These are phyloP conservation scores for Apiotrichum gamsii DNA, from an alignment of 1,284 basidiomycete species.

Conservation along the genomic window DNA sequence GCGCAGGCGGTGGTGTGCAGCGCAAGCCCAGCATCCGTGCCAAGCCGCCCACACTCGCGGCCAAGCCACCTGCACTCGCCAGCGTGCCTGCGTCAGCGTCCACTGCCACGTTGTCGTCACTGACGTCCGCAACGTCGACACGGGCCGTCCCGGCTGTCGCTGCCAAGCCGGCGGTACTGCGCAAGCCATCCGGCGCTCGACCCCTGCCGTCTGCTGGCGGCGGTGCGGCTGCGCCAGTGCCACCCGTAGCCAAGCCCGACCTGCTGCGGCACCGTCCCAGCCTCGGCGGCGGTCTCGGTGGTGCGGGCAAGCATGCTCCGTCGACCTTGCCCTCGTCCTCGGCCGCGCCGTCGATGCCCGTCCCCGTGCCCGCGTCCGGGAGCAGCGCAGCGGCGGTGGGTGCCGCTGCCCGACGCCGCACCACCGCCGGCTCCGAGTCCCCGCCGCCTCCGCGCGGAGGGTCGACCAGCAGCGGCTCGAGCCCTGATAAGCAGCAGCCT, in stretches of 20 bases:
- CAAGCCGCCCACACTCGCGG: not conserved
- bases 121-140: not conserved
- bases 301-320: too few species aligned
- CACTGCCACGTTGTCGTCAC: too few species aligned
- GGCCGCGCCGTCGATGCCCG: not conserved
- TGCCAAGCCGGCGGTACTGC: conserved; percentile 26
- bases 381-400: conserved; percentile 10
- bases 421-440: too few species aligned
- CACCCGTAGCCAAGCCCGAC: too few species aligned
- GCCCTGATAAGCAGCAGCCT: conserved; percentile 42
- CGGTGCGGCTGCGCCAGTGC: not conserved
- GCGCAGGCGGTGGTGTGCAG: not conserved
- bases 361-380: not conserved
- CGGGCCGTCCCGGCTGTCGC: conserved; percentile 15
- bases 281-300: too few species aligned
- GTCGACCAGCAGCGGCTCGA: conserved; percentile 16
- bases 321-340: too few species aligned
- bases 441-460: too few species aligned
- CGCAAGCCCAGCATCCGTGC: too few species aligned
- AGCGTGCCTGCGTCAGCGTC: too few species aligned
- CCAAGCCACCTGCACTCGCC: not conserved
- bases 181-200: conserved; percentile 16
- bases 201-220: not conserved
- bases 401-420: too few species aligned
- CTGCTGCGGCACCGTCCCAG: too few species aligned